Conservation (phyloP, 208 protist species). For the Leptomonas pyrrhocoris region DNA sequence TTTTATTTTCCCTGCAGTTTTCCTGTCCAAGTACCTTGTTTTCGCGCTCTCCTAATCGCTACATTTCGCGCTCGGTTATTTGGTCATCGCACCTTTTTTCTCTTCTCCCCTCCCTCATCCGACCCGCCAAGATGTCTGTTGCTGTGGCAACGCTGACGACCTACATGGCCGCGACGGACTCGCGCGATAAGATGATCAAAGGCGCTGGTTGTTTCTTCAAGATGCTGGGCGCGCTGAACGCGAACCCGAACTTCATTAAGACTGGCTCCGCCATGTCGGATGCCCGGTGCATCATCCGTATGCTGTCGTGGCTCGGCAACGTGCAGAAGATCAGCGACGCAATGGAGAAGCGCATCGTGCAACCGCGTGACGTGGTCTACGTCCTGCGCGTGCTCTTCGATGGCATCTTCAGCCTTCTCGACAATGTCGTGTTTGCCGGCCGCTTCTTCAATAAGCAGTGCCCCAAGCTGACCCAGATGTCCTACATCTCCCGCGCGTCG, state of each 20-base stretch:
- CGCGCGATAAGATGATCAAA: slow-evolving; percentile 83
- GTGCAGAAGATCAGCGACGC: slow-evolving; percentile 60
- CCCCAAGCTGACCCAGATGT: slow-evolving; percentile 33
- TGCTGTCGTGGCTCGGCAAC: slow-evolving; percentile 73
- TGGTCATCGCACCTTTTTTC: slow-evolving; percentile 3
- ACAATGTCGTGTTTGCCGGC: slow-evolving; percentile 81
- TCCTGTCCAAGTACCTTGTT: background rate
- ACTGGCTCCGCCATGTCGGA: slow-evolving; percentile 67
- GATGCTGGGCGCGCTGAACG: slow-evolving; percentile 43
- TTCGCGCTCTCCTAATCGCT: too few relatives aligned
- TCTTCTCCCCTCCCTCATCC: background rate
- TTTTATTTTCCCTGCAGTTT: background rate
- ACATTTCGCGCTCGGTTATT: background rate
- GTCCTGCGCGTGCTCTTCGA: slow-evolving; percentile 74
- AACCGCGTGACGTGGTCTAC: slow-evolving; percentile 61
- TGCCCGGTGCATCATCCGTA: slow-evolving; percentile 64
- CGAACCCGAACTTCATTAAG: slow-evolving; percentile 52
- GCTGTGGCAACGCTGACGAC: slow-evolving; percentile 41
- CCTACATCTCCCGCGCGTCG: slow-evolving; percentile 44
- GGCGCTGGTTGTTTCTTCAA: slow-evolving; percentile 74
- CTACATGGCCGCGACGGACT: slow-evolving; percentile 66
- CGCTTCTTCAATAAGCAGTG: slow-evolving; percentile 44
- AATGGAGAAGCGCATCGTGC: slow-evolving; percentile 49
- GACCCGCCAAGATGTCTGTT: slow-evolving; percentile 26
- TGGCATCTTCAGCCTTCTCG: slow-evolving; percentile 73